Evolutionary conservation across 179 eudicot species (phyloP), one percentile per base, ranked within the genome.

Genomic region (Vitellaria paradoxa): DNA sequence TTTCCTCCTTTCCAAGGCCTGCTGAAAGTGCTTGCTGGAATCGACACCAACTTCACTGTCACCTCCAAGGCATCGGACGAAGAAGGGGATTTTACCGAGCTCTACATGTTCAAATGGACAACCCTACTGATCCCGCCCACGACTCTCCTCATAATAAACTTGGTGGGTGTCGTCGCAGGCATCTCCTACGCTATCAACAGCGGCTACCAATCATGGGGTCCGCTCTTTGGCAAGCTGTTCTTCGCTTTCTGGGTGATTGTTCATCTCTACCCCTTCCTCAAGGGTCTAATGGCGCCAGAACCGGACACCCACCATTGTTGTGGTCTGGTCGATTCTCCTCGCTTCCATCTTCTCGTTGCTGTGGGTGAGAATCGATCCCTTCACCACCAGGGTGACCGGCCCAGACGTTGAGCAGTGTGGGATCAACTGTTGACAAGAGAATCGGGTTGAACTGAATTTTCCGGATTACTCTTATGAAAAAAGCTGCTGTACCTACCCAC

Each of bases 161-260:
- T 92, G 53, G 91, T 92, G 9, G 97, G 94, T 4, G 91, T 87
- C 12, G 97, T 92, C 26, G 94, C 94, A 0, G 97, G 97, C 1
- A 76, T 92, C 26, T 90, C 97, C 0, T 85, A 84, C 17, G 91
- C 97, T 61, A 84, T 92, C 26, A 90, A 90, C 86, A 92, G 92
- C 15, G 97, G 97, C 0, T 92, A 87, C 79, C 92, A 92, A 70
- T 84, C 97, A 0, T 92, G 97, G 97, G 97, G 97, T 30, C 94
- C 94, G 0, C 86, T 92, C 46, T 92, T 92, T 60, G 97, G 97
- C 6, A 92, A 92, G 77, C 80, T 92, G 9, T 92, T 92, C 82
- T 92, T 92, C 45, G 84, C 94, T 4, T 85, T 92, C 26, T 92
- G 97, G 97, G 97, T 92, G 80, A 92, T 92, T 57, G 81, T 92